Percentiles rank a stretch among this genome's conserved stretches.
Conservation (phyloP, 495 filamentous ascomycete genomes). For the Parathielavia hyrcaniae region DNA sequence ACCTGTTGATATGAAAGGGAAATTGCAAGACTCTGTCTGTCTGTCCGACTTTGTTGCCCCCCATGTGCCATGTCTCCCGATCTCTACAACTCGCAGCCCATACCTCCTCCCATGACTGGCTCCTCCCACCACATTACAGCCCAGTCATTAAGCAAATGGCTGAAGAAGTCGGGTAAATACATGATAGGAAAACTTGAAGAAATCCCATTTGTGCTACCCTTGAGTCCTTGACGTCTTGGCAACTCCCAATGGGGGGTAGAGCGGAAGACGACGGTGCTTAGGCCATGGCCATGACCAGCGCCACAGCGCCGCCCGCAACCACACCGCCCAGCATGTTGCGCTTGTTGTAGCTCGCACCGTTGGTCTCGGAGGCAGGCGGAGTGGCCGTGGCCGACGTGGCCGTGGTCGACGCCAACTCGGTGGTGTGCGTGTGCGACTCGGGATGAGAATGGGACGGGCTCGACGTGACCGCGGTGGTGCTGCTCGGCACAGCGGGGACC, state of each 20-base stretch:
- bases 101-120: not conserved
- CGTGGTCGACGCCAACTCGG: not conserved
- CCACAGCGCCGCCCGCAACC: constrained; percentile 5
- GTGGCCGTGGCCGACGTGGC: constrained; percentile 1
- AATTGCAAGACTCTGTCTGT: not conserved
- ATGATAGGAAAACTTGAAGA: not conserved
- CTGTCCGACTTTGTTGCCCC: not conserved
- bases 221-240: not conserved
- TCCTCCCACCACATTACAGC: not conserved
- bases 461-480: not conserved
- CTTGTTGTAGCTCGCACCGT: constrained; percentile 4
- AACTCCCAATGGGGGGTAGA: not conserved
- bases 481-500: not conserved
- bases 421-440: constrained; percentile 4
- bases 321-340: constrained; percentile 5
- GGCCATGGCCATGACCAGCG: constrained; percentile 4
- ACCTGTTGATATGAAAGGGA: not conserved
- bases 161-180: not conserved
- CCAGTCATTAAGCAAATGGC: not conserved
- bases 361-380: not conserved
- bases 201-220: not conserved
- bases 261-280: not conserved
- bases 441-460: not conserved
- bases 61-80: not conserved
- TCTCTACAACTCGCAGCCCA: not conserved